phyloP scores from a whole-genome alignment of 495 filamentous ascomycete species.

The Friedmanniomyces simplex region DNA sequence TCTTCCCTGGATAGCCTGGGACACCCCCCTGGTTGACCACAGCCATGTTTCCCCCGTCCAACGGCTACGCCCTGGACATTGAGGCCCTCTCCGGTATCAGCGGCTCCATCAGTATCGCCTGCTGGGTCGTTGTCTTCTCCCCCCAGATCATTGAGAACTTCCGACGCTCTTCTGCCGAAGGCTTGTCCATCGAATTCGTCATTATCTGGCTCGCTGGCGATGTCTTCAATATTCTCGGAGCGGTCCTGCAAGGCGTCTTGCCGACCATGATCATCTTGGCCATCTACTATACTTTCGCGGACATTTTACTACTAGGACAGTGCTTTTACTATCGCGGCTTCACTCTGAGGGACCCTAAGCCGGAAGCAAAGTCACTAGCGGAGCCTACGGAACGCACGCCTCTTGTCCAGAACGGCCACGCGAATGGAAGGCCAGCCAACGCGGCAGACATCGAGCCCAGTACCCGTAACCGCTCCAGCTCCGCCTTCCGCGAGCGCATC shows the following conservation, averaged over 20 bases:
- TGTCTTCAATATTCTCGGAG: constrained; percentile 93
- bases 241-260: constrained; percentile 82
- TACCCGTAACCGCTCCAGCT: constrained; percentile 18
- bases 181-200: constrained; percentile 80
- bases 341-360: constrained; percentile 45
- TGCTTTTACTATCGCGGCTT: constrained; percentile 92
- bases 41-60: constrained; percentile 60
- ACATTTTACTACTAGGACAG: constrained; percentile 75
- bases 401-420: constrained; percentile 20
- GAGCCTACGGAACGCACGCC: constrained; percentile 19
- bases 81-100: constrained; percentile 83
- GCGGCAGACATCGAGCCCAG: constrained; percentile 13
- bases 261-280: constrained; percentile 96
- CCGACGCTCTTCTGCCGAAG: constrained; percentile 73
- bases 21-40: background rate
- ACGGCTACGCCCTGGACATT: constrained; percentile 59
- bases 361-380: background rate
- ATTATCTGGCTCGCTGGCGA: constrained; percentile 85
- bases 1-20: background rate
- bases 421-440: background rate
- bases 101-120: constrained; percentile 90
- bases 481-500: constrained; percentile 37
- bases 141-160: constrained; percentile 97
- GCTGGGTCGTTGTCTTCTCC: constrained; percentile 96
- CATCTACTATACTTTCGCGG: constrained; percentile 89